Conservation (phyloP, 192 early-diverging fungal species). For the Jimgerdemannia lactiflua region DNA sequence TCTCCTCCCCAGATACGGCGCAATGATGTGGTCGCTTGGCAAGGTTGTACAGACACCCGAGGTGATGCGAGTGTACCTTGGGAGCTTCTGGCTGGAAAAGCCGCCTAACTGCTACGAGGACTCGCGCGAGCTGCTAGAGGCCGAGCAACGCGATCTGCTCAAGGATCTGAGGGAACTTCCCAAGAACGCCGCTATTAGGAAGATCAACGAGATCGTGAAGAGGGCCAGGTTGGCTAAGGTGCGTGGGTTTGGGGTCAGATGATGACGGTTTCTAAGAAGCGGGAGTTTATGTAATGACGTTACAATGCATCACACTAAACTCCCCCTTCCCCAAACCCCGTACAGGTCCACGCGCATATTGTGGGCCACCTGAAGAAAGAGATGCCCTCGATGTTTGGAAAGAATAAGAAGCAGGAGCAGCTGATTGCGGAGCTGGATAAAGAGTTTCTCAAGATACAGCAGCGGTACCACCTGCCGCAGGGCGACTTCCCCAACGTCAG, state of each 20-base stretch:
- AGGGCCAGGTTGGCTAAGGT: constrained; percentile 70
- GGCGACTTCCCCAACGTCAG: constrained; percentile 86
- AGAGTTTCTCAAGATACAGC: constrained; percentile 76
- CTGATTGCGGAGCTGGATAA: constrained; percentile 69
- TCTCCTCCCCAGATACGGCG: constrained; percentile 52
- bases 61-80: constrained; percentile 82
- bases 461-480: constrained; percentile 62
- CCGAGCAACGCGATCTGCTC: constrained; percentile 77
- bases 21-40: constrained; percentile 91
- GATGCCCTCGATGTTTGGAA: constrained; percentile 84
- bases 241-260: not conserved
- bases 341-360: constrained; percentile 78
- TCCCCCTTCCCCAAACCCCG: constrained; percentile 3
- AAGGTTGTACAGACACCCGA: constrained; percentile 87
- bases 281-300: not conserved
- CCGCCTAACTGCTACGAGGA: constrained; percentile 69
- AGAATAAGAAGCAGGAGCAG: constrained; percentile 68
- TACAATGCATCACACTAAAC: too few species aligned
- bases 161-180: constrained; percentile 71
- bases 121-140: constrained; percentile 60
- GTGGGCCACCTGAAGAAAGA: constrained; percentile 79
- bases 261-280: not conserved
- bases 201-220: constrained; percentile 91
- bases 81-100: constrained; percentile 77
- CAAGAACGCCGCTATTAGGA: constrained; percentile 77